These are phyloP conservation scores for Letharia lupina DNA, from an alignment of 495 filamentous ascomycete genomes.

Conservation along the genomic window DNA sequence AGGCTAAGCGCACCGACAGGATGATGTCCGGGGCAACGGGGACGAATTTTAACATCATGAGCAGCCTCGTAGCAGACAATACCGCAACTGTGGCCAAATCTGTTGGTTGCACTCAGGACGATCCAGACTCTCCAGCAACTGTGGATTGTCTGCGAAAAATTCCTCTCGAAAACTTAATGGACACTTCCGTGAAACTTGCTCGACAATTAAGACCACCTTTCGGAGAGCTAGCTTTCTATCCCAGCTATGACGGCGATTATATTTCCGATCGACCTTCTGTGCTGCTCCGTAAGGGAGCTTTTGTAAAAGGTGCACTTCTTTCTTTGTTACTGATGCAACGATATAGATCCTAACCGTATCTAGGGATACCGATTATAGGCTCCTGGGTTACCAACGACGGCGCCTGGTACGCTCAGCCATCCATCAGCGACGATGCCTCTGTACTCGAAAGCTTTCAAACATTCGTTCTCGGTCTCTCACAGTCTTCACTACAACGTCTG, in stretches of 20 bases:
- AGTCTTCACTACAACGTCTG: conserved; percentile 24
- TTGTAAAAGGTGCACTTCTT: conserved; percentile 25
- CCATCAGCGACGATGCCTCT: conserved; percentile 25
- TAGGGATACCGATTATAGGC: conserved; percentile 29
- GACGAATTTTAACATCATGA: conserved; percentile 35
- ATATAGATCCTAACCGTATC: conserved; percentile 19
- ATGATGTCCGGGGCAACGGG: conserved; percentile 40
- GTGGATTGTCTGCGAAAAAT: conserved; percentile 31
- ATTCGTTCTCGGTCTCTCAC: conserved; percentile 25
- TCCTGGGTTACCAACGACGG: conserved; percentile 32
- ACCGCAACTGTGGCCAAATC: conserved; percentile 28
- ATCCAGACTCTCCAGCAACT: conserved; percentile 18
- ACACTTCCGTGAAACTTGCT: conserved; percentile 25
- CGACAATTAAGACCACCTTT: conserved; percentile 27
- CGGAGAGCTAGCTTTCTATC: conserved; percentile 30
- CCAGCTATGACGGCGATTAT: conserved; percentile 38
- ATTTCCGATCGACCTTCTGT: conserved; percentile 33
- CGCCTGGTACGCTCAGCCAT: conserved; percentile 29
- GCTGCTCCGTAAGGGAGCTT: conserved; percentile 30
- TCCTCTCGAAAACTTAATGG: conserved; percentile 30
- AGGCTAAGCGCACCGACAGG: conserved; percentile 21
- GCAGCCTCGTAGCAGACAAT: conserved; percentile 31
- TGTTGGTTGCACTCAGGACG: conserved; percentile 22
- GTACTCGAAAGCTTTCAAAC: conserved; percentile 28
- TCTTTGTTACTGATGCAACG: background rate